A percentile compares a stretch with the other conserved stretches of the same genome.
phyloP scores from a whole-genome alignment of 1,284 basidiomycete species.

The Fomitiporia mediterranea region DNA sequence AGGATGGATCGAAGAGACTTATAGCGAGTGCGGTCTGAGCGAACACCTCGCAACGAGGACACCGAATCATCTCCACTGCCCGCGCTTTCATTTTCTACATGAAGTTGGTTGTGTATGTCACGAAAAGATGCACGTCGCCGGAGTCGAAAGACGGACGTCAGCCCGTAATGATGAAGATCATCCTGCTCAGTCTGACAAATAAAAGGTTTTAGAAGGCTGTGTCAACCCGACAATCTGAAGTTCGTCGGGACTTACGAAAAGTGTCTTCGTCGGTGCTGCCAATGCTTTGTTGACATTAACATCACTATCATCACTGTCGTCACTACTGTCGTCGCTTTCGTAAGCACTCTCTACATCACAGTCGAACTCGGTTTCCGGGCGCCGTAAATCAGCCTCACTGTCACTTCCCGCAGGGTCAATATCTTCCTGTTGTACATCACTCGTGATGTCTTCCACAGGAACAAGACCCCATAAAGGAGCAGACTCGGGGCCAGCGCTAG shows the following conservation, averaged over 20 bases:
- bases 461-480: background rate
- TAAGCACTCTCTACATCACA: conserved; percentile 9
- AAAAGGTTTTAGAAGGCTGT: background rate
- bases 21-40: background rate
- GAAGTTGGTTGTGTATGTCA: conserved; percentile 19
- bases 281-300: conserved; percentile 12
- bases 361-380: conserved; percentile 1
- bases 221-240: background rate
- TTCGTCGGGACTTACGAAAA: conserved; percentile 9
- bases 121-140: conserved; percentile 25
- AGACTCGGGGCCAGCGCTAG: background rate
- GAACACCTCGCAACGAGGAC: conserved; percentile 22
- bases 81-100: conserved; percentile 14
- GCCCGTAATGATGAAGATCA: conserved; percentile 33
- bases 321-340: conserved; percentile 13
- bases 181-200: conserved; percentile 29
- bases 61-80: conserved; percentile 2
- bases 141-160: conserved; percentile 35
- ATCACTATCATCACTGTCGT: conserved; percentile 15
- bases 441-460: background rate
- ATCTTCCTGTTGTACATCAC: background rate
- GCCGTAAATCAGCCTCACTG: background rate
- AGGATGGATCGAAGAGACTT: background rate
- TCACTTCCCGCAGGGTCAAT: background rate
- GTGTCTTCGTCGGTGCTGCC: conserved; percentile 13